Base-by-base conservation (phyloP, 371 early-diverging fungal genomes). In the Mortierella sp. region DNA sequence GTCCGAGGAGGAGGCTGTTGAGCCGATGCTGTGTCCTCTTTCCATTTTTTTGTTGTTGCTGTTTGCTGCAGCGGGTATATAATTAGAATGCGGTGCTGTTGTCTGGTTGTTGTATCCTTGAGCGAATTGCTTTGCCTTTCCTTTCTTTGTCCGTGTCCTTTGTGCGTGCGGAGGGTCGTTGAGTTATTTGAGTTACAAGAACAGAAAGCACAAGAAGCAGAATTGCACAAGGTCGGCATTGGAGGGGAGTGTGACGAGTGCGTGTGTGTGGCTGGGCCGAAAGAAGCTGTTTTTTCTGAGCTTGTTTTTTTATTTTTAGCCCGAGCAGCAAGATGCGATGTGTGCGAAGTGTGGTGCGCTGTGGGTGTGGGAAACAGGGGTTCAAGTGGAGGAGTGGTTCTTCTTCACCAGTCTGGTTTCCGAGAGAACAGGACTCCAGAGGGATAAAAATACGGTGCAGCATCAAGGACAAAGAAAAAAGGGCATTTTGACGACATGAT, bases 11-110 rank as follows among this genome's bases (percentile, higher is more conserved):
- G 64, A 61, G 64, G 64, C 72, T 24, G 53, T 69, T n/a, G 75
- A 69, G 10, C 43, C 53, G 40, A 75, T 48, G 64, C 74, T 74
- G 74, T 37, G 31, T n/a, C 44, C 74, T 31, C 74, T 61, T 64
- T 74, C 74, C 67, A 51, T 74, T n/a, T n/a, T n/a, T n/a, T n/a
- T n/a, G 21, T 5, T 24, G 24, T 54, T 59, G 59, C 59, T 59
- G 28, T 59, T n/a, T n/a, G n/a, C n/a, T n/a, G n/a, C n/a, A 10
- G 59, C 4, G 28, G 57, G 26, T 55, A 14, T 59, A 37, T 59
- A 26, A 61, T 61, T 31, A 61, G 64, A 61, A n/a, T 19, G 21
- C 9, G 37, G n/a, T 61, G 16, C 19, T n/a, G 37, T 19, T 16
- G 5, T 34, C 16, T 3, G 34, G 31, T 31, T 34, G 64, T 0